Evolutionary conservation across 257 asterid species (phyloP), one percentile per base, ranked within the genome.

Genomic region (Forsythia suspensa): DNA sequence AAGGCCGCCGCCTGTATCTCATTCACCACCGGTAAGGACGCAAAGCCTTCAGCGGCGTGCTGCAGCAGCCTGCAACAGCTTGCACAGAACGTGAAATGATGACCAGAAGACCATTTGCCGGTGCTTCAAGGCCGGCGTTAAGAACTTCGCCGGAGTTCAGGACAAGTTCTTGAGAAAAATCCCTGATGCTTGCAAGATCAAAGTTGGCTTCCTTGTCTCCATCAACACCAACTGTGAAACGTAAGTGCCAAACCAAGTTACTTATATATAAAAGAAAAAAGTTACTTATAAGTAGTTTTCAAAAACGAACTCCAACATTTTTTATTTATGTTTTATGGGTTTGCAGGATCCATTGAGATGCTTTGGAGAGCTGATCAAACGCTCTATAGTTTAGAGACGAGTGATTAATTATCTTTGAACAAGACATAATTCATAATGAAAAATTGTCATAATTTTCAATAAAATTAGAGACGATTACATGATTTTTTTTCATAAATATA

Each of bases 21-120:
- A 13, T 90, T 59, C 41, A 87, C 89, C 72, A 82, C 84, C 0
- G 95, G 92, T 1, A 83, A 84, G 71, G 89, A 18, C 10, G 46
- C 83, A 8, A 68, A 20, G 24, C 95, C 92, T 0, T 38, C 87
- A 2, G 10, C 59, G 0, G 67, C 86, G 1, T 90, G 95, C 84
- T 90, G 95, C 87, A 34, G 16, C 0, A 88, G 89, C 20, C 90
- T 90, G 71, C 77, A 76, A 59, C 75, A 71, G 71, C 88, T 90
- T 13, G 89, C 88, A 29, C 75, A 55, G 29, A 70, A 65, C 6
- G 91, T 80, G 40, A 89, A 84, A 77, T 6, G 87, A 88, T 34
- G 91, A 86, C 82, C 87, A 89, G 87, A 89, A 90, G 85, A 86
- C 85, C 76, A 84, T 89, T n/a, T 90, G 95, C 78, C 76, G 85